Evolutionary conservation across 108 stramenopile species (phyloP).

Genomic region (Cyclotella choctawhatcheeana): DNA sequence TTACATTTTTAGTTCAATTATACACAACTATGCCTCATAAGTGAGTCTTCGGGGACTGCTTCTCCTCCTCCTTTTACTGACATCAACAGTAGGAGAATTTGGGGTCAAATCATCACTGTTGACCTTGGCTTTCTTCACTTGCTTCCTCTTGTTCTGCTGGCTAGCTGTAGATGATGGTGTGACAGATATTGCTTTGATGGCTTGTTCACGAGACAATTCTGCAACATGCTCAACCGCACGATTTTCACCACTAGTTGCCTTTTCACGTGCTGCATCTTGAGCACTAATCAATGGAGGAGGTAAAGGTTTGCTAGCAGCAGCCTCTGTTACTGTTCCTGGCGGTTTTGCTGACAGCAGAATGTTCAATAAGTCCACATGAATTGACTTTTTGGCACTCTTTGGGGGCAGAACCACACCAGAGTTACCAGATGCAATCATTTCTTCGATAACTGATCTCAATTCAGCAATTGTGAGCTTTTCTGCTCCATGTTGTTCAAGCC

Average conservation of each 20-base stretch:
- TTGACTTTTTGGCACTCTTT: constrained; percentile 48
- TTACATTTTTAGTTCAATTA: no score
- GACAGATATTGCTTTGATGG: constrained; percentile 49
- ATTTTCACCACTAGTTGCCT: constrained; percentile 65
- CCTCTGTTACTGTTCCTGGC: no score
- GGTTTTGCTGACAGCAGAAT: constrained; percentile 8
- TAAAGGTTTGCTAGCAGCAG: not conserved
- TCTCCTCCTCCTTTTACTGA: no score
- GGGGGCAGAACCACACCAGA: constrained; percentile 25
- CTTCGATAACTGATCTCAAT: constrained; percentile 51
- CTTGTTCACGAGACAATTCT: constrained; percentile 62
- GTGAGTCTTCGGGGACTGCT: no score
- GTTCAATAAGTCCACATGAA: constrained; percentile 42
- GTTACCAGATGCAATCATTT: constrained; percentile 11
- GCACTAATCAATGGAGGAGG: constrained; percentile 52
- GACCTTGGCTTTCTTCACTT: no score
- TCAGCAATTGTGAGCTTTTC: constrained; percentile 61
- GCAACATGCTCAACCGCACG: constrained; percentile 79
- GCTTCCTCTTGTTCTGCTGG: no score
- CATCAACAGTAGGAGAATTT: no score
- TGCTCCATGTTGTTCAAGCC: constrained; percentile 54
- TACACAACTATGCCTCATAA: no score
- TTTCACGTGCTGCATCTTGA: constrained; percentile 69
- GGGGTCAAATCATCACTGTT: no score
- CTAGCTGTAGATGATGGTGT: no score